phyloP scores from a whole-genome alignment of 2,329 filamentous ascomycete species.

The Didymella pinodella region DNA sequence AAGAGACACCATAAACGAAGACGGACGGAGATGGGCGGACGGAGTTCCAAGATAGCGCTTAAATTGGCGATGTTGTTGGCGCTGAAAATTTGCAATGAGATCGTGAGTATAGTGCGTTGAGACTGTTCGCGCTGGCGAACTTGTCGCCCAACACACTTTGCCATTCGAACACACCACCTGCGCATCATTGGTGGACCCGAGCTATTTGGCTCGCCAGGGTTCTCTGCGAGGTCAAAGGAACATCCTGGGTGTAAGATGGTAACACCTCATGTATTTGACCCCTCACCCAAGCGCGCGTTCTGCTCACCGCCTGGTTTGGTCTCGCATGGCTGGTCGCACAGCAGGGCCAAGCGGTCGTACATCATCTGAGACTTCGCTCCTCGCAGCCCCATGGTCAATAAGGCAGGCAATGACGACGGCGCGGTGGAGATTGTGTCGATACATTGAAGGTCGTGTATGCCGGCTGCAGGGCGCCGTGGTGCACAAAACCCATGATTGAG shows the following conservation, averaged over 20 bases:
- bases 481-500: background rate
- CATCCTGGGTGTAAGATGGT: conserved; percentile 8
- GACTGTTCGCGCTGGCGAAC: conserved; percentile 7
- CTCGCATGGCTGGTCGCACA: conserved; percentile 11
- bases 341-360: conserved; percentile 14
- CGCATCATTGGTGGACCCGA: conserved; percentile 3
- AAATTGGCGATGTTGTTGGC: background rate
- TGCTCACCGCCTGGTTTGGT: conserved; percentile 18
- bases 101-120: conserved; percentile 5
- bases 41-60: background rate
- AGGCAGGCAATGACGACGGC: background rate
- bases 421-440: conserved; percentile 13
- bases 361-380: conserved; percentile 1
- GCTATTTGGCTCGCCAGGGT: background rate
- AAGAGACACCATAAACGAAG: background rate
- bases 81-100: background rate
- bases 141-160: conserved; percentile 17
- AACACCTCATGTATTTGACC: conserved; percentile 12
- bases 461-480: conserved; percentile 15
- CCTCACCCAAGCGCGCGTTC: conserved; percentile 13
- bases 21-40: background rate
- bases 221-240: conserved; percentile 8
- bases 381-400: background rate
- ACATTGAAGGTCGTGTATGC: background rate
- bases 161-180: background rate